These are phyloP conservation scores for Pythium graminicola DNA, from an alignment of 352 stramenopile species.

Conservation along the genomic window DNA sequence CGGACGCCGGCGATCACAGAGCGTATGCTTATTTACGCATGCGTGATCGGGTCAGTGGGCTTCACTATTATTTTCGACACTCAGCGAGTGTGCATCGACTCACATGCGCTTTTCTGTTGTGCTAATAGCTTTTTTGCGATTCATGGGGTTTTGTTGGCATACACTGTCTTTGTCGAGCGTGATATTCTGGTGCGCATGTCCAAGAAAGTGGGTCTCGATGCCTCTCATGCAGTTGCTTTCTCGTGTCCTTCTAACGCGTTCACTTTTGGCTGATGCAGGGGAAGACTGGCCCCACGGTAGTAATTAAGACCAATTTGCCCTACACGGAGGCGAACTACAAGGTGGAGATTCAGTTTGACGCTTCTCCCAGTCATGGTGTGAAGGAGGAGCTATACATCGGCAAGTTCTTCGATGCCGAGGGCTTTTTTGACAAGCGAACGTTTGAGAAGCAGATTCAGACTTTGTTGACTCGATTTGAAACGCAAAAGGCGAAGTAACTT, in stretches of 20 bases:
- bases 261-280: too few relatives aligned
- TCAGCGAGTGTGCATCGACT: neutral
- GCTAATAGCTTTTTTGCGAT: slow-evolving; percentile 70
- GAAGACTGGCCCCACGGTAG: slow-evolving; percentile 28
- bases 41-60: slow-evolving; percentile 45
- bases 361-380: slow-evolving; percentile 19
- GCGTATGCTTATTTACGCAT: slow-evolving; percentile 59
- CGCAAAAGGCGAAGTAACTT: slow-evolving; percentile 64
- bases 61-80: neutral
- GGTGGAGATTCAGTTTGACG: slow-evolving; percentile 37
- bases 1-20: slow-evolving; percentile 54
- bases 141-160: slow-evolving; percentile 63
- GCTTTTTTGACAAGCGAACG: slow-evolving; percentile 73
- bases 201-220: slow-evolving; percentile 30
- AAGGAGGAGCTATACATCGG: slow-evolving; percentile 72
- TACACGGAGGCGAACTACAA: slow-evolving; percentile 70
- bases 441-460: slow-evolving; percentile 66
- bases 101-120: neutral
- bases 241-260: too few relatives aligned
- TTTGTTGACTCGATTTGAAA: slow-evolving; percentile 59
- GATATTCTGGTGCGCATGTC: slow-evolving; percentile 69
- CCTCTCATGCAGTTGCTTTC: too few relatives aligned
- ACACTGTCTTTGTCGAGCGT: slow-evolving; percentile 67
- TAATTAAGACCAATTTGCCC: slow-evolving; percentile 66
- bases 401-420: slow-evolving; percentile 82